phyloP scores from a whole-genome alignment of 805 yeast genomes.

The Brettanomyces sp. region DNA sequence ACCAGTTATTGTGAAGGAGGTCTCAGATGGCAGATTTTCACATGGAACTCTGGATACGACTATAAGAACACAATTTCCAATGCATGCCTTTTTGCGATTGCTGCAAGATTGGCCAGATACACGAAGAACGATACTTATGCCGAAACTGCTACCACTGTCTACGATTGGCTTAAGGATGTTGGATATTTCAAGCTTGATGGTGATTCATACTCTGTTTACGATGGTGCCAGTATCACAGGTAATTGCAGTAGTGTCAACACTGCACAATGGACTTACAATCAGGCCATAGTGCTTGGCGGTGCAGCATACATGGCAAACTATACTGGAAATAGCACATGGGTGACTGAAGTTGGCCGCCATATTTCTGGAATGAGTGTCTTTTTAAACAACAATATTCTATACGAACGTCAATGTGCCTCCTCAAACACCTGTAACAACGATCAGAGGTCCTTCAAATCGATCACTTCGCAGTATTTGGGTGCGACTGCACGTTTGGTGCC shows the following conservation, averaged over 20 bases:
- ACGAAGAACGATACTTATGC: conserved; percentile 63
- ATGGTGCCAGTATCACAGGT: conserved; percentile 44
- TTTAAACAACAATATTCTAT: conserved; percentile 39
- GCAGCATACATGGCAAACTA: conserved; percentile 59
- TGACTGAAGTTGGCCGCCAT: conserved; percentile 27
- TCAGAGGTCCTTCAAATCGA: conserved; percentile 68
- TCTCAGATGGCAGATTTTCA: conserved; percentile 84
- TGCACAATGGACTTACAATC: conserved; percentile 60
- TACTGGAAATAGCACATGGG: conserved; percentile 41
- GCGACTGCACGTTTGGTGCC: conserved; percentile 49
- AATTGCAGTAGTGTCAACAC: conserved; percentile 40
- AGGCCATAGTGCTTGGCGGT: conserved; percentile 60
- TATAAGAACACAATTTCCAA: conserved; percentile 86
- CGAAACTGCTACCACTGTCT: conserved; percentile 65
- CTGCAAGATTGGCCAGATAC: conserved; percentile 76
- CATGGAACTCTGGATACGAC: conserved; percentile 81
- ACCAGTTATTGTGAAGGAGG: conserved; percentile 58
- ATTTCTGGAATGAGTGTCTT: conserved; percentile 35
- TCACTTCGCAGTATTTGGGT: conserved; percentile 56
- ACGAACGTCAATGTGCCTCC: conserved; percentile 53
- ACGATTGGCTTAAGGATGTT: conserved; percentile 47
- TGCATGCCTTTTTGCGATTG: conserved; percentile 71
- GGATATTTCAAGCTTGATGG: conserved; percentile 17
- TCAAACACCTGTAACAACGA: conserved; percentile 54
- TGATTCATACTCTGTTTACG: conserved; percentile 33